Evolutionary conservation across 2,329 filamentous ascomycete species (phyloP), one percentile per base, ranked within the genome.

Genomic region (Zasmidium cellare): DNA sequence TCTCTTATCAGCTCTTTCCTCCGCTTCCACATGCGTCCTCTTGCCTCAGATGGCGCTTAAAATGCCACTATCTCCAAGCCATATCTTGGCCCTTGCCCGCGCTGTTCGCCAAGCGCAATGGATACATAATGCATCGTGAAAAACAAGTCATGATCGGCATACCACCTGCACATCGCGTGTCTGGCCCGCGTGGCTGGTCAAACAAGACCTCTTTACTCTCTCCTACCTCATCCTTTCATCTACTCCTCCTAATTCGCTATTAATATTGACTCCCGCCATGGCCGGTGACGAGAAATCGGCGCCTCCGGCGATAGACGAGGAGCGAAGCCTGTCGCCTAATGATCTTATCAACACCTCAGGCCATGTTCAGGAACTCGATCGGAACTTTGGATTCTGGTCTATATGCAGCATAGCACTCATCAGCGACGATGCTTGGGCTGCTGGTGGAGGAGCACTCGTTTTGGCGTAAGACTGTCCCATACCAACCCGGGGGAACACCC

Each of bases 331-430:
- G 2, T 38, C 55, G 19, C 31, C 50, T 18, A 48, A 55, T 44
- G 66, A 76, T 50, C 69, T 75, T 6, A 67, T 82, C 59, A 82
- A 82, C 63, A 77, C 77, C 1, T 80, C 78, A 2, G 80, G 80
- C 1, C 80, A 83, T 65, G 72, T 76, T 44, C 80, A 83, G 63
- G 79, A 83, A 64, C 71, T 83, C 2, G 75, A 82, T 46, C 74
- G 80, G 1, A 77, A 80, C 41, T 82, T 82, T 67, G 77, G 75
- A 41, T 67, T 83, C 2, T 65, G 77, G 62, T 76, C 72, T 28
- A 76, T 81, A 46, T 79, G 76, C 64, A 71, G 75, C 11, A 74
- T 81, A 25, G 79, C 77, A 3, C 66, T 73, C 19, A 64, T 70
- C 44, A 51, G 60, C 31, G 64, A 74, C 48, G 76, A 77, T 65